Evolutionary conservation across 2,329 filamentous ascomycete genomes (phyloP).

Genomic region (Colletotrichum sp.): DNA sequence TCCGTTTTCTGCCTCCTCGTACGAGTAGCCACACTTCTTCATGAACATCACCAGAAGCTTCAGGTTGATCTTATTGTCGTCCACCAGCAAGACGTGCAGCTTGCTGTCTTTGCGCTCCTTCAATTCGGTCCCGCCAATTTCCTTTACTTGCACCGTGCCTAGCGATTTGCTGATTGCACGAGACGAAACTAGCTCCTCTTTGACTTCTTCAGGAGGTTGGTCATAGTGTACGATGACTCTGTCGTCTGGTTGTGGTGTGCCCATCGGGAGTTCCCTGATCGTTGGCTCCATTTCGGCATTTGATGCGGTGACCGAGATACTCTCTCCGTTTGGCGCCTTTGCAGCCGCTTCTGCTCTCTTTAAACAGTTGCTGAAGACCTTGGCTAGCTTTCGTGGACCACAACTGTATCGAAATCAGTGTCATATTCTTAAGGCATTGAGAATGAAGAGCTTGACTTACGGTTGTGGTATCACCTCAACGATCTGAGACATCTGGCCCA

Average conservation of each 20-base stretch:
- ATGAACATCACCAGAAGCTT: slow-evolving; percentile 46
- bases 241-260: not conserved
- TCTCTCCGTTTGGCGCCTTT: not conserved
- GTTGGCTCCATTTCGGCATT: not conserved
- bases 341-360: not conserved
- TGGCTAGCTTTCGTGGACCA: slow-evolving; percentile 34
- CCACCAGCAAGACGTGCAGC: slow-evolving; percentile 38
- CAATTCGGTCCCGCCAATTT: not conserved
- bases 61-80: slow-evolving; percentile 48
- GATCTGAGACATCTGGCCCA: slow-evolving; percentile 27
- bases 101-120: not conserved
- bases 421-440: no score
- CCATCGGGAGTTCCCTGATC: not conserved
- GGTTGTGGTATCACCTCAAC: slow-evolving; percentile 35
- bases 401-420: not conserved
- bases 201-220: not conserved
- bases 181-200: not conserved
- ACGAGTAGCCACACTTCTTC: slow-evolving; percentile 43
- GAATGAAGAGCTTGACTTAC: slow-evolving; percentile 7
- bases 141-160: not conserved
- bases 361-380: slow-evolving; percentile 29
- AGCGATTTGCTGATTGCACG: not conserved
- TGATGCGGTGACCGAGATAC: not conserved
- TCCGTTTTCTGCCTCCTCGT: slow-evolving; percentile 50
- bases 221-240: not conserved